A percentile compares a stretch with the other conserved stretches of the same genome.
Conservation (phyloP, 257 asterid genomes). For the Ocimum tenuiflorum region DNA sequence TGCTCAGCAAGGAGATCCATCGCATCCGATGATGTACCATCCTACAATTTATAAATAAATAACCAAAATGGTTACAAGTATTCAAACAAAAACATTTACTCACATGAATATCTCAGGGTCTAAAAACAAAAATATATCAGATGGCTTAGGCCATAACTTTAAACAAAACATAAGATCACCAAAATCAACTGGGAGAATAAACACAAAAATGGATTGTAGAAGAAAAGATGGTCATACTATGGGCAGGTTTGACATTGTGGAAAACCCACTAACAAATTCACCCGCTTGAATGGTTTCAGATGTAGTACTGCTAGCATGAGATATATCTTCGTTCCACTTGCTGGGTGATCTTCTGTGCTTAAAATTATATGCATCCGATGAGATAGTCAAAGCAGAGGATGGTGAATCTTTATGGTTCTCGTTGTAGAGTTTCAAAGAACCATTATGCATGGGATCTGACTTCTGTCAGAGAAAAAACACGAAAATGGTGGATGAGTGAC, state of each 20-base stretch:
- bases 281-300: slow-evolving; percentile 70
- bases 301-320: slow-evolving; percentile 69
- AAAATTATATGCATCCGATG: slow-evolving; percentile 33
- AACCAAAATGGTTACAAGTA: slow-evolving; percentile 10
- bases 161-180: not conserved
- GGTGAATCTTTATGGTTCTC: slow-evolving; percentile 53
- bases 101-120: not conserved
- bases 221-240: slow-evolving; percentile 37
- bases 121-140: not conserved
- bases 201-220: not conserved
- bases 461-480: slow-evolving; percentile 40
- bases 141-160: not conserved
- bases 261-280: slow-evolving; percentile 58
- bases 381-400: slow-evolving; percentile 36
- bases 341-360: slow-evolving; percentile 46
- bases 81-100: not conserved
- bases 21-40: slow-evolving; percentile 61
- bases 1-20: slow-evolving; percentile 92
- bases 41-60: slow-evolving; percentile 35
- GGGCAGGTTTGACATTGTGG: slow-evolving; percentile 45
- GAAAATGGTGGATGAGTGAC: slow-evolving; percentile 13
- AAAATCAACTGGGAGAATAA: not conserved
- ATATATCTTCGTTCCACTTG: slow-evolving; percentile 67
- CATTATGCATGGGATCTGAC: slow-evolving; percentile 42
- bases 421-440: slow-evolving; percentile 34